Evolutionary conservation across 495 filamentous ascomycete species (phyloP).

Genomic region (Penicillium verhagenii): DNA sequence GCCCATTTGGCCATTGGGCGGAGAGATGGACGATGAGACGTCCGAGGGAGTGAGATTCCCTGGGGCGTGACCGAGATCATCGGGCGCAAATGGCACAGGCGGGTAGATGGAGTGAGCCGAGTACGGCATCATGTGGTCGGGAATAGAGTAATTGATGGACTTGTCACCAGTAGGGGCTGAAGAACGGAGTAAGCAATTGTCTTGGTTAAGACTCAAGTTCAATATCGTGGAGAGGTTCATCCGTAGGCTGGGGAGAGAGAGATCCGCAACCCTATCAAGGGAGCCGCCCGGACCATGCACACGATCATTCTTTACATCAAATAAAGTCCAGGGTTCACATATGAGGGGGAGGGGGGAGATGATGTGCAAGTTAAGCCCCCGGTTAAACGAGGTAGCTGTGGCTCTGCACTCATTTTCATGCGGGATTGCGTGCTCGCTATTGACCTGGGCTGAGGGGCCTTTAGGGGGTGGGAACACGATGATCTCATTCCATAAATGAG

Average conservation of each 20-base stretch:
- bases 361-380: constrained; percentile 16
- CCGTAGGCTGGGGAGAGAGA: background rate
- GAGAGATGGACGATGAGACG: constrained; percentile 49
- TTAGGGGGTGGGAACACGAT: constrained; percentile 2
- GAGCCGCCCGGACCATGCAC: constrained; percentile 13
- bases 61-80: constrained; percentile 41
- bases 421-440: constrained; percentile 47
- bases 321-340: constrained; percentile 12
- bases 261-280: constrained; percentile 14
- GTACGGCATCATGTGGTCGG: constrained; percentile 48
- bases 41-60: constrained; percentile 46
- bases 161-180: constrained; percentile 36
- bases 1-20: constrained; percentile 46
- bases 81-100: constrained; percentile 43
- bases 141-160: constrained; percentile 42
- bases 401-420: constrained; percentile 33
- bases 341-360: constrained; percentile 5
- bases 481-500: constrained; percentile 20
- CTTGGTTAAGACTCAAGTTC: constrained; percentile 6
- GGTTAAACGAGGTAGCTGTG: constrained; percentile 8
- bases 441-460: constrained; percentile 3
- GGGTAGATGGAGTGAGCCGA: constrained; percentile 46
- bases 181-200: constrained; percentile 28
- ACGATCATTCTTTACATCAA: constrained; percentile 16
- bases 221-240: constrained; percentile 11